phyloP scores from a whole-genome alignment of 495 filamentous ascomycete genomes.

The Alectoria sarmentosa region DNA sequence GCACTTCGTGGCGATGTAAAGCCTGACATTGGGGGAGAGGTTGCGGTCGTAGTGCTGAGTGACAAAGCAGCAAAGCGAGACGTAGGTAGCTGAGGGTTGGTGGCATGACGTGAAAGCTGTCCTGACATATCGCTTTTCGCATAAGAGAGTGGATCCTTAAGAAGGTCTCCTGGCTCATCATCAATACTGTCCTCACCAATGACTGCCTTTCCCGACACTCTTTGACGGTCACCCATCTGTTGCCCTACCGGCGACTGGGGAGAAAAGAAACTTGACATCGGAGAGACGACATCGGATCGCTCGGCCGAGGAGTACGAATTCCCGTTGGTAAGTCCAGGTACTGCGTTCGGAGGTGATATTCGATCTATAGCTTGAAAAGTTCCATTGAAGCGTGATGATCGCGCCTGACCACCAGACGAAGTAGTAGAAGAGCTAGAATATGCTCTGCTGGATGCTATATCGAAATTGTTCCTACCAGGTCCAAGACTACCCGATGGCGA shows the following conservation, averaged over 20 bases:
- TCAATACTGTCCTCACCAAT: constrained; percentile 76
- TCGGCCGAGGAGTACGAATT: constrained; percentile 38
- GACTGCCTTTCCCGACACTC: constrained; percentile 71
- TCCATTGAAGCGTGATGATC: constrained; percentile 69
- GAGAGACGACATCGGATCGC: constrained; percentile 51
- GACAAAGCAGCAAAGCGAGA: constrained; percentile 65
- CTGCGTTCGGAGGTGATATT: constrained; percentile 56
- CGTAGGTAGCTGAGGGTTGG: constrained; percentile 67
- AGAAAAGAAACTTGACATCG: constrained; percentile 70
- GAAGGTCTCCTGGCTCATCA: constrained; percentile 76
- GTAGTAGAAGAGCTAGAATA: constrained; percentile 48
- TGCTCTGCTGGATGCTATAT: constrained; percentile 47
- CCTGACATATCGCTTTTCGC: constrained; percentile 64
- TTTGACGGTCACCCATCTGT: constrained; percentile 57
- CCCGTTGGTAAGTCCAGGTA: constrained; percentile 45
- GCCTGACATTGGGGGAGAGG: constrained; percentile 45
- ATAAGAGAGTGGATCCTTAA: constrained; percentile 79
- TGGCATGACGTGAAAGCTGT: constrained; percentile 54
- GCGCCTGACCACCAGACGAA: constrained; percentile 49
- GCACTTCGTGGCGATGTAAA: constrained; percentile 44
- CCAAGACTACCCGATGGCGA: constrained; percentile 39
- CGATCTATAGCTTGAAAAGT: constrained; percentile 68
- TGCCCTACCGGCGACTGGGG: constrained; percentile 79
- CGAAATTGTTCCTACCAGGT: constrained; percentile 52
- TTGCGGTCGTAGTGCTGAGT: constrained; percentile 54